Evolutionary conservation across 2,329 filamentous ascomycete species (phyloP).

Genomic region (Ascochyta koolunga): DNA sequence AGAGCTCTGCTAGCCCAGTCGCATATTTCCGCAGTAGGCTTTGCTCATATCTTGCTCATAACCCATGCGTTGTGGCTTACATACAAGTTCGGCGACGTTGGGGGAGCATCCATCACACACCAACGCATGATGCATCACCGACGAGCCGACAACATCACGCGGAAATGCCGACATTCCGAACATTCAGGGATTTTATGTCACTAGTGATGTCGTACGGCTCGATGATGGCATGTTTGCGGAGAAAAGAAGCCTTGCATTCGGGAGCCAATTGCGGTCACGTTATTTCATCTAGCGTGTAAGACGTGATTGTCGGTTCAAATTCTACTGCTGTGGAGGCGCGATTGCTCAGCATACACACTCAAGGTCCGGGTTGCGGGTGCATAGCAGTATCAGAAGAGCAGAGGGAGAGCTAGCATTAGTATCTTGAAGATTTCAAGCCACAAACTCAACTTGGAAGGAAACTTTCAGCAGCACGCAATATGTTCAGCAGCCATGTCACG

Average conservation of each 20-base stretch:
- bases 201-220: slow-evolving; percentile 3
- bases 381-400: neutral
- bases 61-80: neutral
- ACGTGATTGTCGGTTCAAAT: slow-evolving; percentile 17
- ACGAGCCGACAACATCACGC: slow-evolving; percentile 5
- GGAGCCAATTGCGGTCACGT: slow-evolving; percentile 9
- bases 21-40: neutral
- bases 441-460: neutral
- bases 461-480: neutral
- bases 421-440: neutral
- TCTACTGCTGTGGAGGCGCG: slow-evolving; percentile 6
- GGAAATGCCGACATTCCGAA: slow-evolving; percentile 6
- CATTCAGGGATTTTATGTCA: neutral
- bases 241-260: neutral
- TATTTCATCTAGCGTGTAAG: slow-evolving; percentile 12
- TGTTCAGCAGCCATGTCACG: slow-evolving; percentile 17
- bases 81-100: slow-evolving; percentile 7
- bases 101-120: too few relatives aligned
- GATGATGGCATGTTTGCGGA: slow-evolving; percentile 12
- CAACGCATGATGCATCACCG: slow-evolving; percentile 1
- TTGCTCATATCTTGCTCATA: neutral
- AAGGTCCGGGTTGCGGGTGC: neutral
- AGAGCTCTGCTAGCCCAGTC: neutral
- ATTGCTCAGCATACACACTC: slow-evolving; percentile 9
- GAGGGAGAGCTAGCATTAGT: neutral